Conservation (phyloP, 2,329 filamentous ascomycete genomes). For the Ascocoryne sarcoides region DNA sequence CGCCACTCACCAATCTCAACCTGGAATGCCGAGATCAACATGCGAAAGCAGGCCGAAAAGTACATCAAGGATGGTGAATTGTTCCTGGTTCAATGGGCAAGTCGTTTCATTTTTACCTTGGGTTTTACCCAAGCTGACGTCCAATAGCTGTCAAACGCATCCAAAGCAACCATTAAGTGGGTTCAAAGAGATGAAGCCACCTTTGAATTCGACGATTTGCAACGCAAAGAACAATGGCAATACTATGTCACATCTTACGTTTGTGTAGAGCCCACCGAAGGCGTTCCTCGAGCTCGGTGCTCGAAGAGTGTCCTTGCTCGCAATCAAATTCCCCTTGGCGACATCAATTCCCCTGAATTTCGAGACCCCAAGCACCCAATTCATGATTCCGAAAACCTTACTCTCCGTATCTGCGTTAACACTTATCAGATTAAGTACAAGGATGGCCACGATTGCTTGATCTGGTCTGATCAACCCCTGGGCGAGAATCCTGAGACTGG, state of each 20-base stretch:
- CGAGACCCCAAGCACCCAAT: neutral
- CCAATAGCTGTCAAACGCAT: constrained; percentile 3
- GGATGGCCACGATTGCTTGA: constrained; percentile 61
- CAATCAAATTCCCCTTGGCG: constrained; percentile 34
- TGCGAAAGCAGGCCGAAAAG: constrained; percentile 86
- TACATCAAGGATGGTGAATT: constrained; percentile 87
- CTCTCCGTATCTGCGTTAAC: constrained; percentile 66
- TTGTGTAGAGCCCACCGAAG: constrained; percentile 80
- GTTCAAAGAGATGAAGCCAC: constrained; percentile 62
- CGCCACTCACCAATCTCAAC: constrained; percentile 78
- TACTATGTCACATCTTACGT: constrained; percentile 93
- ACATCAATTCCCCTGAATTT: neutral
- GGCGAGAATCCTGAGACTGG: constrained; percentile 31
- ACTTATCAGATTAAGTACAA: constrained; percentile 75
- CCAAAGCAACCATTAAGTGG: constrained; percentile 57
- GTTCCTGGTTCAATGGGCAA: constrained; percentile 84
- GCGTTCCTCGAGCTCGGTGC: constrained; percentile 51
- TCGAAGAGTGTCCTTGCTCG: constrained; percentile 53
- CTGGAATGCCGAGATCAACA: constrained; percentile 80
- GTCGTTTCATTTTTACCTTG: constrained; percentile 31
- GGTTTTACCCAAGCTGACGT: too few species aligned
- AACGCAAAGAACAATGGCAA: constrained; percentile 76
- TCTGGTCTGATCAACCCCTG: constrained; percentile 41
- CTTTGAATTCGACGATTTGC: constrained; percentile 82
- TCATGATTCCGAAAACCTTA: constrained; percentile 52